Evolutionary conservation across 1,284 basidiomycete species (phyloP).

Genomic region (Kwoniella shivajii): DNA sequence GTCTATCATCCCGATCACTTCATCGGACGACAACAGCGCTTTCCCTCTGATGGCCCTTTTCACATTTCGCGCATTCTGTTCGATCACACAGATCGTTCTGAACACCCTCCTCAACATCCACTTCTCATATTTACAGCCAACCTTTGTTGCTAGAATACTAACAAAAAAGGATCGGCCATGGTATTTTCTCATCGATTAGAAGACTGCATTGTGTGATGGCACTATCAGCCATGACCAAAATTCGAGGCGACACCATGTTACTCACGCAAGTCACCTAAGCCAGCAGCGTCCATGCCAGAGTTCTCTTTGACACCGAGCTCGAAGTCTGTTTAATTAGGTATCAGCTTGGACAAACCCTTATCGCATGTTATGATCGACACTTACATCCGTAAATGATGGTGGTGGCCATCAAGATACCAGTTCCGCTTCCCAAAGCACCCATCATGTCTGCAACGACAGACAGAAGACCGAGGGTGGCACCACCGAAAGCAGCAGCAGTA

Average conservation of each 20-base stretch:
- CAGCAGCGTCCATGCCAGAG: constrained; percentile 55
- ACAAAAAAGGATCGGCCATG: no score
- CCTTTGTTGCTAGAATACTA: no score
- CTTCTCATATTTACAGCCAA: no score
- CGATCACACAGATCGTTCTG: no score
- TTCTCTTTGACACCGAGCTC: constrained; percentile 59
- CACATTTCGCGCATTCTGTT: no score
- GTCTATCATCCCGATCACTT: neutral
- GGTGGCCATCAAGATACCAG: constrained; percentile 96
- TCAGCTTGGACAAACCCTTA: no score
- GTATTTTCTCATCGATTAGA: constrained; percentile 14
- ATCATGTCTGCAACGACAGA: constrained; percentile 95
- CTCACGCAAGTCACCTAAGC: constrained; percentile 55
- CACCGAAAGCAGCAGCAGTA: constrained; percentile 94
- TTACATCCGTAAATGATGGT: constrained; percentile 94
- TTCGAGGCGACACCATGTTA: constrained; percentile 5
- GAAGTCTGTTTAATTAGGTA: constrained; percentile 49
- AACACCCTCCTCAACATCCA: no score
- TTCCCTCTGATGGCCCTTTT: no score
- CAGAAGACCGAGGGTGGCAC: constrained; percentile 89
- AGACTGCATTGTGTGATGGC: neutral
- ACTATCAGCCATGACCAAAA: neutral
- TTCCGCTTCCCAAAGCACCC: constrained; percentile 94
- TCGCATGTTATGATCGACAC: constrained; percentile 41
- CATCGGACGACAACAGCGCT: no score